Conservation (phyloP, 805 yeast genomes). For the Wickerhamiella spandovensis region DNA sequence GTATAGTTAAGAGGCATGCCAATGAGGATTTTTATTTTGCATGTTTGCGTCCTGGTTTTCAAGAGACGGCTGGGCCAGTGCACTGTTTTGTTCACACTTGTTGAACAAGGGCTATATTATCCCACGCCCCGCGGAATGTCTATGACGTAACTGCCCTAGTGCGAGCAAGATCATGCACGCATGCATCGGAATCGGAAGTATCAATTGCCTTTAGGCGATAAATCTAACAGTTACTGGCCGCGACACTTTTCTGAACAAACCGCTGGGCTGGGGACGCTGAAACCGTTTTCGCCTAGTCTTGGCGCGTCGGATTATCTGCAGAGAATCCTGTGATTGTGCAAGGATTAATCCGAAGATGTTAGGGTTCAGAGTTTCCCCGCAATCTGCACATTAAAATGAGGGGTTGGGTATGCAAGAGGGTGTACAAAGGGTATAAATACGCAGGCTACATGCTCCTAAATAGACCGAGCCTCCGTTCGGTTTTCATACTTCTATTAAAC, state of each 20-base stretch:
- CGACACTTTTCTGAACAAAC: background rate
- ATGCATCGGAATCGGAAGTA: background rate
- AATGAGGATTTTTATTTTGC: too few species aligned
- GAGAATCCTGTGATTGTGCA: background rate
- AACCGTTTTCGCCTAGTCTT: background rate
- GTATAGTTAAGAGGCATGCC: too few species aligned
- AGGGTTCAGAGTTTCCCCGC: background rate
- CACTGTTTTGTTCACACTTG: too few species aligned
- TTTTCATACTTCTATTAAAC: background rate
- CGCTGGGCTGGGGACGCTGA: background rate
- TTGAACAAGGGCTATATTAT: background rate
- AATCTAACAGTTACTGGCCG: too few species aligned
- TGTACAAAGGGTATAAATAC: background rate
- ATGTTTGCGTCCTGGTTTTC: too few species aligned
- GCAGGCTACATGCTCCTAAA: background rate
- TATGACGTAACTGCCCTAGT: background rate
- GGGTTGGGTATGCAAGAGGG: background rate
- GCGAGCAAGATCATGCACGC: background rate
- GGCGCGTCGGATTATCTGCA: background rate
- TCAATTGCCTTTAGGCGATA: background rate
- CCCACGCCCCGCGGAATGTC: background rate
- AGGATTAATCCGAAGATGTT: background rate
- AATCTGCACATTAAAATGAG: background rate
- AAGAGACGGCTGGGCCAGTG: too few species aligned
- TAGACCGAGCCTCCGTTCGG: background rate